Conservation (phyloP, 75 land plant genomes). For the Gnetum montanum region DNA sequence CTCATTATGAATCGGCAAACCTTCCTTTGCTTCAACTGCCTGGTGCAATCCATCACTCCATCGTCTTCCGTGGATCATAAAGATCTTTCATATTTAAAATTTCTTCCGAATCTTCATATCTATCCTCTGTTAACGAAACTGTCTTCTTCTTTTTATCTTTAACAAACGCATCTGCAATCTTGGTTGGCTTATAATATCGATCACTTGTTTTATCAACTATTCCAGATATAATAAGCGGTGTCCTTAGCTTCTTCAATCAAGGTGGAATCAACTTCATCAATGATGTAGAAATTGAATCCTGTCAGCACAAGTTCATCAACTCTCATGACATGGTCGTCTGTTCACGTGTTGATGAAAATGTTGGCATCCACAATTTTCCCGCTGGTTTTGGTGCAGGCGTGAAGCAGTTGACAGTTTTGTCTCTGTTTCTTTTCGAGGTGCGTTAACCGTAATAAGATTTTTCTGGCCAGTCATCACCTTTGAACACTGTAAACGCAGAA, state of each 20-base stretch:
- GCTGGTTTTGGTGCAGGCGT: too few species aligned
- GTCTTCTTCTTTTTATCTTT: slow-evolving; percentile 92
- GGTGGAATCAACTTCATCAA: slow-evolving; percentile 99
- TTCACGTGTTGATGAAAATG: too few species aligned
- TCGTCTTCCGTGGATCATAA: slow-evolving; percentile 88
- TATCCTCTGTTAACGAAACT: slow-evolving; percentile 82
- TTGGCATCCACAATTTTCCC: too few species aligned
- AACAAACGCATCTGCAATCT: slow-evolving; percentile 84
- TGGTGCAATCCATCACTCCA: slow-evolving; percentile 92
- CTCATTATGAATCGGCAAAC: slow-evolving; percentile 67
- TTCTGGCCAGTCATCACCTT: too few species aligned
- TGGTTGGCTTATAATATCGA: slow-evolving; percentile 91
- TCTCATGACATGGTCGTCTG: too few species aligned
- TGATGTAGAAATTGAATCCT: slow-evolving; percentile 85
- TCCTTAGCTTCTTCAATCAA: slow-evolving; percentile 98
- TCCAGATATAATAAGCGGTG: slow-evolving; percentile 98
- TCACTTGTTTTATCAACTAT: slow-evolving; percentile 98
- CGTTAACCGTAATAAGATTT: too few species aligned
- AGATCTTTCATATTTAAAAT: slow-evolving; percentile 84
- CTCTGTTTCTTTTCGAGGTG: too few species aligned
- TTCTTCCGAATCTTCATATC: slow-evolving; percentile 98
- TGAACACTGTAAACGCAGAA: too few species aligned
- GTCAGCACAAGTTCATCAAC: slow-evolving; percentile 90
- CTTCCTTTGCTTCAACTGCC: slow-evolving; percentile 87
- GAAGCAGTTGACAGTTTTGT: too few species aligned